A percentile compares a stretch with the other conserved stretches of the same genome.
phyloP scores from a whole-genome alignment of 1,284 basidiomycete species.

The Vanrija pseudolonga region DNA sequence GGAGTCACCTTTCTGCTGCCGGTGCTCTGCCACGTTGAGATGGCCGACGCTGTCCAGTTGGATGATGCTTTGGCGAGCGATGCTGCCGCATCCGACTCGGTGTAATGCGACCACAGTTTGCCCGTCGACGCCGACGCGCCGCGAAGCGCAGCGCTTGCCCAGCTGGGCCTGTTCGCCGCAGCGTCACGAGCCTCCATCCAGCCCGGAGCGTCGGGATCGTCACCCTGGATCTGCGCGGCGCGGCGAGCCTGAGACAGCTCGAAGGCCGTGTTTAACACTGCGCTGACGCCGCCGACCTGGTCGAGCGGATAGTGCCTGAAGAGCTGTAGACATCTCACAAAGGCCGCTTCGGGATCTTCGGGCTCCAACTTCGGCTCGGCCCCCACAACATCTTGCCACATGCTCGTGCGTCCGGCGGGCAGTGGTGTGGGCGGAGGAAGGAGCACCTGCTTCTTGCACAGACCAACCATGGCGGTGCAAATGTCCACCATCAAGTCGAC shows the following conservation, averaged over 20 bases:
- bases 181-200: conserved; percentile 13
- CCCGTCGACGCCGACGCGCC: conserved; percentile 9
- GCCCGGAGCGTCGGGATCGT: conserved; percentile 22
- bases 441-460: conserved; percentile 25
- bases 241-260: conserved; percentile 30
- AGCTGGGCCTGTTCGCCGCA: conserved; percentile 1
- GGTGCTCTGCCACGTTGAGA: conserved; percentile 19
- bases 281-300: conserved; percentile 26
- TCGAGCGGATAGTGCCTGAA: conserved; percentile 30
- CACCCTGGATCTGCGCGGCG: conserved; percentile 20
- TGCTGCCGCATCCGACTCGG: conserved; percentile 25
- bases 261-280: conserved; percentile 28
- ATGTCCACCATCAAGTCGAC: conserved; percentile 39
- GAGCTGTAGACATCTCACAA: conserved; percentile 27
- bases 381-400: conserved; percentile 12
- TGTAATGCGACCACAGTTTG: conserved; percentile 17
- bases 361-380: conserved; percentile 5
- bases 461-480: conserved; percentile 38
- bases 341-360: conserved; percentile 25
- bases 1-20: background rate
- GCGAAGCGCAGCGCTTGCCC: conserved; percentile 14
- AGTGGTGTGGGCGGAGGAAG: conserved; percentile 5
- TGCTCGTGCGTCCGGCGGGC: conserved; percentile 1
- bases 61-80: conserved; percentile 20
- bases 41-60: conserved; percentile 21